Evolutionary conservation across 257 asterid species (phyloP).

Genomic region (Solanum etuberosum): DNA sequence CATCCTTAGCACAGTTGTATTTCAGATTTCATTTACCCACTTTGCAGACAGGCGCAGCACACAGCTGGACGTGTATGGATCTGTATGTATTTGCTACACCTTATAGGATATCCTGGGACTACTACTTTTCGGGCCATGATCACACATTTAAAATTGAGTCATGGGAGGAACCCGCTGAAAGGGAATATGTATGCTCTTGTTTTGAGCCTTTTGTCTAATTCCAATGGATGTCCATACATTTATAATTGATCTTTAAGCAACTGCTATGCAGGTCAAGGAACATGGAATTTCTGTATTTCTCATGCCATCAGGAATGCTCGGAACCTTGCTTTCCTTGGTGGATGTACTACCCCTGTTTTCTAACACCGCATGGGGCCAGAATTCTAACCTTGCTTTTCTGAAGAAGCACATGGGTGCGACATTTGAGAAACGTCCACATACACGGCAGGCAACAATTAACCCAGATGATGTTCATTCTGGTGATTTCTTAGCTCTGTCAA

Average conservation of each 20-base stretch:
- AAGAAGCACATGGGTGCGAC: conserved; percentile 94
- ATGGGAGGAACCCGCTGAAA: conserved; percentile 94
- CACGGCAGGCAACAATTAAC: conserved; percentile 53
- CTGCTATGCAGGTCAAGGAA: conserved; percentile 69
- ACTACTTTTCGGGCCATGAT: conserved; percentile 75
- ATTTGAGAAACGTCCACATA: conserved; percentile 66
- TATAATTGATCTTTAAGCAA: not conserved
- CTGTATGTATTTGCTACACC: conserved; percentile 98
- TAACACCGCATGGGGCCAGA: conserved; percentile 96
- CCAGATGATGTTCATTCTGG: conserved; percentile 91
- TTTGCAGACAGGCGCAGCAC: conserved; percentile 75
- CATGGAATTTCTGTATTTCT: conserved; percentile 94
- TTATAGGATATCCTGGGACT: conserved; percentile 95
- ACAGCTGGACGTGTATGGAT: conserved; percentile 99
- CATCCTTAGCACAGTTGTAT: not conserved
- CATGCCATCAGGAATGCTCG: conserved; percentile 99
- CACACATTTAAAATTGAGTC: conserved; percentile 71
- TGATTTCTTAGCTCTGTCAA: conserved; percentile 90
- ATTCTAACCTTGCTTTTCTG: conserved; percentile 81
- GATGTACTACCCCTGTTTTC: conserved; percentile 95
- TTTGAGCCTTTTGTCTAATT: not conserved
- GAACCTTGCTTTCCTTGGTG: conserved; percentile 83
- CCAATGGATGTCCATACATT: not conserved
- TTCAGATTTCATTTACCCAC: not conserved
- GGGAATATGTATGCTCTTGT: conserved; percentile 63